A percentile compares a stretch with the other conserved stretches of the same genome.
phyloP scores from a whole-genome alignment of 768 basidiomycete genomes.

The Lyophyllum atratum region DNA sequence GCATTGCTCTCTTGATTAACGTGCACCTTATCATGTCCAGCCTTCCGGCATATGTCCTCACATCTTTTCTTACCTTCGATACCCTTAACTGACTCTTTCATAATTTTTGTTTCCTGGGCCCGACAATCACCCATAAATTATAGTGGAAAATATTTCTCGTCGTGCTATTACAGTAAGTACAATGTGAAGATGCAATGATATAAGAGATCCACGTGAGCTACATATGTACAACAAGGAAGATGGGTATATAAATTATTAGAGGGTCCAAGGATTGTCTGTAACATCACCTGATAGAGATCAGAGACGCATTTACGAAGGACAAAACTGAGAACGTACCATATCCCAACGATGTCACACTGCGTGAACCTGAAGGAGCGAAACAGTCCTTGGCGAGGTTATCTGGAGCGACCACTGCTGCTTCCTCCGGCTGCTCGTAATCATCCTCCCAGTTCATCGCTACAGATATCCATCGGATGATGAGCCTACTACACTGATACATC shows the following conservation, averaged over 20 bases:
- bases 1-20: conserved; percentile 27
- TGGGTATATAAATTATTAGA: too few species aligned
- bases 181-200: neutral
- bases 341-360: neutral
- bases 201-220: neutral
- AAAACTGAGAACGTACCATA: neutral
- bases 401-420: neutral
- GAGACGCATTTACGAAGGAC: neutral
- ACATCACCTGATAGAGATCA: neutral
- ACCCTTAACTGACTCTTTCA: conserved; percentile 26
- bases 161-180: neutral
- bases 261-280: neutral
- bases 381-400: neutral
- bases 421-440: conserved; percentile 23
- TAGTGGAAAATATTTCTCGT: neutral
- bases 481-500: neutral
- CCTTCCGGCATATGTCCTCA: conserved; percentile 28
- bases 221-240: neutral
- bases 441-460: conserved; percentile 23
- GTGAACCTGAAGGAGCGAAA: neutral
- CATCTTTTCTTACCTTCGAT: conserved; percentile 33
- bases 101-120: conserved; percentile 19
- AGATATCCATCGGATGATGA: neutral
- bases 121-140: conserved; percentile 14
- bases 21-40: conserved; percentile 20